phyloP scores from a whole-genome alignment of 73 alveolate genomes.

The Symbiodinium pilosum region DNA sequence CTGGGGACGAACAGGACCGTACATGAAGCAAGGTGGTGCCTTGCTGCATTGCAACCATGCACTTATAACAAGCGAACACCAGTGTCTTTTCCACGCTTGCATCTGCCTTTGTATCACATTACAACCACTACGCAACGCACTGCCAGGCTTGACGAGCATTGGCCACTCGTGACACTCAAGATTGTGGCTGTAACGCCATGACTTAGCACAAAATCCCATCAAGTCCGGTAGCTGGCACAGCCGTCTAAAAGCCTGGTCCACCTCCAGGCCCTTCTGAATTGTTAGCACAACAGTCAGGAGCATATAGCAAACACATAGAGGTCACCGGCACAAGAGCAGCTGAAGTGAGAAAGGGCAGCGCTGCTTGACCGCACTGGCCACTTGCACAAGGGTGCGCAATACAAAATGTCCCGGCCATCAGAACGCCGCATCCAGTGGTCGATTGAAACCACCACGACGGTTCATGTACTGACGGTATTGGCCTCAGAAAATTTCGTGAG shows the following conservation, averaged over 20 bases:
- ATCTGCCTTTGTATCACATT: background rate
- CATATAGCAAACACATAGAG: no score
- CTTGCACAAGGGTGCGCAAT: background rate
- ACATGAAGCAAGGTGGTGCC: background rate
- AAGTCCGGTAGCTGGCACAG: background rate
- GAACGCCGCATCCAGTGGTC: slow-evolving; percentile 90
- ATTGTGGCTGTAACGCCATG: no score
- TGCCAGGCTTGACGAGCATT: background rate
- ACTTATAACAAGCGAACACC: background rate
- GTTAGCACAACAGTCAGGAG: no score
- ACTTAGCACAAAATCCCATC: slow-evolving; percentile 4
- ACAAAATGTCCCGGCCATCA: background rate
- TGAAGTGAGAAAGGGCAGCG: background rate
- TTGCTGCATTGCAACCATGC: background rate
- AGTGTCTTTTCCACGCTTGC: background rate
- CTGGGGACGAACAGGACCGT: no score
- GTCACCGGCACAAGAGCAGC: background rate
- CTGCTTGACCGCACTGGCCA: background rate
- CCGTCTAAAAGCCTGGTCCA: background rate
- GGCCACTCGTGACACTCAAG: no score
- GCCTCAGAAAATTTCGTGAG: no score
- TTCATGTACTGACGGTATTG: slow-evolving; percentile 94
- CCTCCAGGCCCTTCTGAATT: background rate
- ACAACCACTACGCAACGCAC: background rate
- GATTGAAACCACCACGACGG: slow-evolving; percentile 94